Conservation (phyloP, 352 stramenopile genomes). For the Pythium aristosporum region DNA sequence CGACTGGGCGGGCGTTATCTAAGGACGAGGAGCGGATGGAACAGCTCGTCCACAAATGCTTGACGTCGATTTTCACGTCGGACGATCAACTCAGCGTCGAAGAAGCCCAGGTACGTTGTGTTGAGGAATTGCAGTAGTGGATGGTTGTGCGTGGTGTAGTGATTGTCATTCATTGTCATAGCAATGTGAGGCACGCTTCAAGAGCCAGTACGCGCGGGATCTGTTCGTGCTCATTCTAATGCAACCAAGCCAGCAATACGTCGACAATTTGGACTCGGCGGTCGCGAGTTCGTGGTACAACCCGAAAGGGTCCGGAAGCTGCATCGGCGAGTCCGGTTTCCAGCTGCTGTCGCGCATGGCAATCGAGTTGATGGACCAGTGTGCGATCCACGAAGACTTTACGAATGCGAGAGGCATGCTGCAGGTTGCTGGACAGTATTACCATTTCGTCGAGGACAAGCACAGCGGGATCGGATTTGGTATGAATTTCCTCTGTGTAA, state of each 20-base stretch:
- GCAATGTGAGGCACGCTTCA: slow-evolving; percentile 65
- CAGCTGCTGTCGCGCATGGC: slow-evolving; percentile 55
- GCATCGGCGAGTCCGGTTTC: slow-evolving; percentile 71
- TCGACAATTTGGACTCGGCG: slow-evolving; percentile 35
- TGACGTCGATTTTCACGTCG: slow-evolving; percentile 81
- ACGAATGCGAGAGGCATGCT: slow-evolving; percentile 76
- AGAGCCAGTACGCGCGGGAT: slow-evolving; percentile 66
- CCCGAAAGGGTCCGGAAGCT: slow-evolving; percentile 79
- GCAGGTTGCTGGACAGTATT: slow-evolving; percentile 79
- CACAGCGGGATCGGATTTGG: slow-evolving; percentile 71
- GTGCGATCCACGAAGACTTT: slow-evolving; percentile 74
- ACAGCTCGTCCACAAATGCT: slow-evolving; percentile 78
- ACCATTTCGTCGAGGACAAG: slow-evolving; percentile 78
- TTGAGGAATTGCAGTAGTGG: background rate
- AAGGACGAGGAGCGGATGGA: slow-evolving; percentile 76
- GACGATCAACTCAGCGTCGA: slow-evolving; percentile 58
- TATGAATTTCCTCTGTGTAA: slow-evolving; percentile 24
- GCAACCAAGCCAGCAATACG: slow-evolving; percentile 78
- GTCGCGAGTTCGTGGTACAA: slow-evolving; percentile 62
- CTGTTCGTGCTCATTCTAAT: slow-evolving; percentile 87
- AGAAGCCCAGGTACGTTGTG: slow-evolving; percentile 47
- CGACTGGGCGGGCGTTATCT: slow-evolving; percentile 41
- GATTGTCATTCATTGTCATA: slow-evolving; percentile 13
- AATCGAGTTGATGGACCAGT: slow-evolving; percentile 71
- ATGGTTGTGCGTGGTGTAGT: too few relatives aligned